Conservation (phyloP, 208 protist genomes). For the Leishmania major region DNA sequence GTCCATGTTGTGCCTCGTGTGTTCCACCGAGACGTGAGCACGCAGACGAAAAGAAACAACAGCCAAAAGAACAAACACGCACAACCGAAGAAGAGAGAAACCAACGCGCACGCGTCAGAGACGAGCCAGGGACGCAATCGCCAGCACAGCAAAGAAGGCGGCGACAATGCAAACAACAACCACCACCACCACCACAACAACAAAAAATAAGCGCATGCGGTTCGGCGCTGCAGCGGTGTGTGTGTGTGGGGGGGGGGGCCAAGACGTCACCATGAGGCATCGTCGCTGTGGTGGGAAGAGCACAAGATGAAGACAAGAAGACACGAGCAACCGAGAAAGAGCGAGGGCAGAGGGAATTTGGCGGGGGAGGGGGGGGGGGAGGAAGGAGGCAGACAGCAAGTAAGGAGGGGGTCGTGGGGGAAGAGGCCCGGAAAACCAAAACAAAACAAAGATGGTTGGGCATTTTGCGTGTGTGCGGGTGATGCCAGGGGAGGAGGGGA, state of each 20-base stretch:
- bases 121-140: neutral
- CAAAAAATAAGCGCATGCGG: neutral
- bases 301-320: neutral
- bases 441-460: neutral
- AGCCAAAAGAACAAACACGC: neutral
- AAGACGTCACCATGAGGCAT: neutral
- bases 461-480: neutral
- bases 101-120: neutral
- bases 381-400: neutral
- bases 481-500: neutral
- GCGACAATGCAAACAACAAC: neutral
- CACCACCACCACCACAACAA: too few relatives aligned
- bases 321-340: neutral
- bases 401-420: neutral
- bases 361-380: neutral
- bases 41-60: neutral
- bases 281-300: neutral
- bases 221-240: neutral
- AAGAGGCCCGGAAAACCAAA: neutral
- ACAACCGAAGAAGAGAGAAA: neutral
- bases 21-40: neutral
- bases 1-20: neutral
- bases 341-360: neutral
- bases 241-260: too few relatives aligned
- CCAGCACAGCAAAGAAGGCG: neutral